phyloP scores from a whole-genome alignment of 2,329 filamentous ascomycete species.

The Sclerotiophoma versabilis region DNA sequence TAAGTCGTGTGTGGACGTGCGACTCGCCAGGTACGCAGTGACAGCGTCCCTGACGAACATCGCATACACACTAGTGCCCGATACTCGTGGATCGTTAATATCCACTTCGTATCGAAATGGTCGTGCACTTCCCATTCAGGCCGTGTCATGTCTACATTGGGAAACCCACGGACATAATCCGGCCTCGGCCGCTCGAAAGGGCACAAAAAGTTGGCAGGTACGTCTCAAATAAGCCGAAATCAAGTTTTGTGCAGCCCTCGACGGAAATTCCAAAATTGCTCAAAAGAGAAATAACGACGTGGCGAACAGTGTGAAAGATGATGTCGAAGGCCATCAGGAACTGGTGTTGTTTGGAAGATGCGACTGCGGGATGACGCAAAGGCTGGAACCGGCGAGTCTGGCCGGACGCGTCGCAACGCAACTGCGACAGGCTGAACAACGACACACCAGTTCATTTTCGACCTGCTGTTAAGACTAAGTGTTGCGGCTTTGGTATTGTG shows the following conservation, averaged over 20 bases:
- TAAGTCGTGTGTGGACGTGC: too few species aligned
- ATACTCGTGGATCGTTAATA: background rate
- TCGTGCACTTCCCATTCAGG: background rate
- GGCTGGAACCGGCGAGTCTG: background rate
- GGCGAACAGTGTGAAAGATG: background rate
- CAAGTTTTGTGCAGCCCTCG: constrained; percentile 15
- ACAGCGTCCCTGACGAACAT: too few species aligned
- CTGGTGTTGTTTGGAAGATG: background rate
- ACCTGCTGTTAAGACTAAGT: background rate
- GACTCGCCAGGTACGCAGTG: too few species aligned
- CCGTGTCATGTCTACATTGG: background rate
- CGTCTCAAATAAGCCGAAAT: constrained; percentile 5
- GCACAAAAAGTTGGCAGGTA: constrained; percentile 9
- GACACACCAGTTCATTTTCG: background rate
- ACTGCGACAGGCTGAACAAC: background rate
- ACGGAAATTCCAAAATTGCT: constrained; percentile 6
- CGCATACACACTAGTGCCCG: background rate
- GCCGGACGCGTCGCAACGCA: background rate
- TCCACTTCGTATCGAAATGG: constrained; percentile 14
- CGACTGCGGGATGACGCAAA: constrained; percentile 6
- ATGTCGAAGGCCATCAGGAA: background rate
- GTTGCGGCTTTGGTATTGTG: background rate
- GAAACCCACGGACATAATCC: background rate
- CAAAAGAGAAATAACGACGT: constrained; percentile 4
- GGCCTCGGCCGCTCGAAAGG: background rate